These are phyloP conservation scores for Sabuloglossum arenarium DNA, from an alignment of 495 filamentous ascomycete species.

Conservation along the genomic window DNA sequence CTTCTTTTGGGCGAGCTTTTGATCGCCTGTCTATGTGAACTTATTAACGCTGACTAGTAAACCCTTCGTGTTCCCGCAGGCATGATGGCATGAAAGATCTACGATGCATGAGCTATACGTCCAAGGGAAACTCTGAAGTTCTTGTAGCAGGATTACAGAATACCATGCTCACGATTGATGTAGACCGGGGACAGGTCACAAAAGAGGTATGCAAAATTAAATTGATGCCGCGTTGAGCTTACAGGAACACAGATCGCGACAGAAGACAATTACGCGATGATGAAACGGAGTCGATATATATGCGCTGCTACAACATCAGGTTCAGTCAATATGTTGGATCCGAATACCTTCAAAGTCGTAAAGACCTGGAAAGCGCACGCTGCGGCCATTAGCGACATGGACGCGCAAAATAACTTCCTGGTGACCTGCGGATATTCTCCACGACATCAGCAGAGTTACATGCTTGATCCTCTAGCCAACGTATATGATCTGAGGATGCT, in stretches of 20 bases:
- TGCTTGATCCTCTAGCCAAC: conserved; percentile 78
- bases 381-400: conserved; percentile 79
- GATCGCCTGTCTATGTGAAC: not conserved
- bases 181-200: conserved; percentile 60
- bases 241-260: conserved; percentile 36
- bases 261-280: conserved; percentile 60
- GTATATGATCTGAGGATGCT: conserved; percentile 86
- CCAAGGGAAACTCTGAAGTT: conserved; percentile 57
- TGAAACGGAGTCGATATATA: conserved; percentile 77
- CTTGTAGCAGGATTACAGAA: conserved; percentile 72
- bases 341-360: conserved; percentile 48
- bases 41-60: not conserved
- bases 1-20: not conserved
- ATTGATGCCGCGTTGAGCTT: not conserved
- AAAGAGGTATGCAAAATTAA: conserved; percentile 31
- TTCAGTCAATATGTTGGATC: conserved; percentile 66
- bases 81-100: conserved; percentile 61
- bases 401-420: conserved; percentile 74
- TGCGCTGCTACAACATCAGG: conserved; percentile 80
- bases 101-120: conserved; percentile 84
- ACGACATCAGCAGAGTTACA: conserved; percentile 37
- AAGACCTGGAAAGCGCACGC: conserved; percentile 79
- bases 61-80: conserved; percentile 15
- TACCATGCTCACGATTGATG: conserved; percentile 76
- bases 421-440: conserved; percentile 88